A percentile compares a stretch with the other conserved stretches of the same genome.
phyloP scores from a whole-genome alignment of 176 grass and related monocot genomes.

The Dactylis glomerata region DNA sequence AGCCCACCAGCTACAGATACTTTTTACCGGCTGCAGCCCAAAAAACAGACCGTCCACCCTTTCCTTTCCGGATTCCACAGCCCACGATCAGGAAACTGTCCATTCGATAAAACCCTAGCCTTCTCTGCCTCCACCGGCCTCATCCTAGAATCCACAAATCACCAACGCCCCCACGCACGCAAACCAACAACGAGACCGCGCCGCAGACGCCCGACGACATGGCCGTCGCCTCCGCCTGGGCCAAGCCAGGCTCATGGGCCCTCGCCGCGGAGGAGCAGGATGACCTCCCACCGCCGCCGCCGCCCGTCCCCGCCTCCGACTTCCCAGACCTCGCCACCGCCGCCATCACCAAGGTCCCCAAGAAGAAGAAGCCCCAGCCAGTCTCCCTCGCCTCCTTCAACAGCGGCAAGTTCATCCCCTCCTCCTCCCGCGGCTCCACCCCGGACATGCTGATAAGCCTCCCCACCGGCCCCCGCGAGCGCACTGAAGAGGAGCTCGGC shows the following conservation, averaged over 20 bases:
- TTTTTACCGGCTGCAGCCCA: no score
- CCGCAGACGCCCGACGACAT: constrained; percentile 26
- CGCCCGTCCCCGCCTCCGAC: constrained; percentile 35
- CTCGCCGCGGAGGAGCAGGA: constrained; percentile 69
- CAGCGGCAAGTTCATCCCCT: constrained; percentile 27
- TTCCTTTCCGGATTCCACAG: neutral
- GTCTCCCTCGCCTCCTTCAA: constrained; percentile 46
- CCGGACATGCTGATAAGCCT: constrained; percentile 26
- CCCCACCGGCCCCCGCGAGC: constrained; percentile 53
- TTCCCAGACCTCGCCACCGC: constrained; percentile 57
- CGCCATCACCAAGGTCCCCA: constrained; percentile 48
- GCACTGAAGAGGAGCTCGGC: constrained; percentile 52
- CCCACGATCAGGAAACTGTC: neutral
- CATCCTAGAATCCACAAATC: constrained; percentile 31
- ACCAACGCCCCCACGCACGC: neutral
- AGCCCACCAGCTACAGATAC: no score
- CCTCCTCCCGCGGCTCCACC: constrained; percentile 33
- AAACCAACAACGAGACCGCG: neutral
- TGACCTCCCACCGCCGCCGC: constrained; percentile 17
- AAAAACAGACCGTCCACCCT: no score
- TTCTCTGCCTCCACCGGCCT: neutral
- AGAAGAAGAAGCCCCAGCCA: constrained; percentile 68
- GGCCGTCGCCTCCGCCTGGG: constrained; percentile 62
- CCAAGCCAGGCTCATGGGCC: constrained; percentile 68
- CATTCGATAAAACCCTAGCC: constrained; percentile 34